Evolutionary conservation across 805 yeast genomes (phyloP).

Genomic region (Dipodascopsis tothii): DNA sequence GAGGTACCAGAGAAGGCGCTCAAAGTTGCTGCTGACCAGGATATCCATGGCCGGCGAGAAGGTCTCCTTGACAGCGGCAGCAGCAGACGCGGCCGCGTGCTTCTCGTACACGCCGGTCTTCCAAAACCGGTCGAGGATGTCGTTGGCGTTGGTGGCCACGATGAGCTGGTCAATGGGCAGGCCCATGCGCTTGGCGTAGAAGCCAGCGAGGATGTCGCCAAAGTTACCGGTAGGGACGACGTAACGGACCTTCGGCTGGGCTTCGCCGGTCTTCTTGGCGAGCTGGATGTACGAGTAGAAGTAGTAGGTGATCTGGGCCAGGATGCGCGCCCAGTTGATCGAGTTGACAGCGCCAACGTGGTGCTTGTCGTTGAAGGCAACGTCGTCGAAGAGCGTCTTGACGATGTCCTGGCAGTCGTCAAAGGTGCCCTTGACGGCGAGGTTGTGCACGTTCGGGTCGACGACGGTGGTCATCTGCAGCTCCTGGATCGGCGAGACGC

Average conservation of each 20-base stretch:
- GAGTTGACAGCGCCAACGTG: constrained; percentile 98
- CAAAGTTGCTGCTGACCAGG: constrained; percentile 88
- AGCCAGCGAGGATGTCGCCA: constrained; percentile 97
- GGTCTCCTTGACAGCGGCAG: constrained; percentile 70
- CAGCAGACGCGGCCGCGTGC: constrained; percentile 23
- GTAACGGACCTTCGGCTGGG: constrained; percentile 52
- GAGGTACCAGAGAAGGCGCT: constrained; percentile 91
- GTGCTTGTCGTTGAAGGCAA: constrained; percentile 75
- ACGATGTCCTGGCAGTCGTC: constrained; percentile 95
- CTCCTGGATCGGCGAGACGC: constrained; percentile 96
- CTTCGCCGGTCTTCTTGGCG: constrained; percentile 25
- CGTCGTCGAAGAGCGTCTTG: constrained; percentile 85
- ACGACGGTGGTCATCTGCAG: constrained; percentile 96
- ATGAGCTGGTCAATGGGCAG: constrained; percentile 78
- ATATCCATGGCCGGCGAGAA: constrained; percentile 98
- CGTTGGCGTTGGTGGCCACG: constrained; percentile 93
- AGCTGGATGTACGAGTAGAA: constrained; percentile 84
- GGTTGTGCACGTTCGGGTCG: constrained; percentile 87
- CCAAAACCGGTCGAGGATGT: constrained; percentile 87
- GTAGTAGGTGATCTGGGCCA: constrained; percentile 96
- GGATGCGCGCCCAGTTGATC: constrained; percentile 97
- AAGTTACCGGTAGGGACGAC: constrained; percentile 98
- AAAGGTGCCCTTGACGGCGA: constrained; percentile 91
- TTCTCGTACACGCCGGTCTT: constrained; percentile 80
- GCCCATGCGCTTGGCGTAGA: constrained; percentile 91